Evolutionary conservation across 768 basidiomycete genomes (phyloP), one percentile per base, ranked within the genome.

Genomic region (Lactarius deliciosus): DNA sequence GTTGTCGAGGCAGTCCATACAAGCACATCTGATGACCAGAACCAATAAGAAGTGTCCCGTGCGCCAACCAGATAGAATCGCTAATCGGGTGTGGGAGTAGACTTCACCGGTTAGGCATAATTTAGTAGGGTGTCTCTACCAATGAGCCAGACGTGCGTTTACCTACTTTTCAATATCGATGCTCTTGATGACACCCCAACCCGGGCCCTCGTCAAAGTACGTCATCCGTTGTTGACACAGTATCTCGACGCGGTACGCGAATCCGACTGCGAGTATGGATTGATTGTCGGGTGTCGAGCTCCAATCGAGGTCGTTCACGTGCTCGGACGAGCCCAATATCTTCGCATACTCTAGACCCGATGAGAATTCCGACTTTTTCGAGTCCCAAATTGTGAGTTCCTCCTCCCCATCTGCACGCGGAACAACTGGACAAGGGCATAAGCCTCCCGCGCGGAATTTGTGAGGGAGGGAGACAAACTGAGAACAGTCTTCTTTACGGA

Each of bases 321-420:
- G 79, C 72, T 92, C 88, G 20, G 79, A 75, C 41, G 75, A 61
- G 56, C 73, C 72, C 67, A 85, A 88, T 16, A 85, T 75, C 45
- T 81, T 80, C 50, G 82, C 81, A 73, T 88, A 90, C 75, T 97
- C 96, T 57, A 96, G 79, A 2, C 96, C 96, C 5, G 91, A 89
- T 9, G 93, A 87, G 76, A 98, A 98, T 76, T 96, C 92, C 20
- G 92, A 95, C 75, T 92, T 91, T 60, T 90, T 90, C 0, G 95
- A 97, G 76, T 98, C 94, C 96, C 96, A 98, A 20, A 98, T 94
- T 0, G 94, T 94, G 56, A 98, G 76, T 73, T 96, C 93, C 65
- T 96, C 93, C 65, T 91, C 83, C 0, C 89, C 89, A 22, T 85
- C 83, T 0, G 80, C 72, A 18, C 78, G 75, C 5, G 82, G 78